Evolutionary conservation across 2,329 filamentous ascomycete genomes (phyloP).

Genomic region (Penicillium sp.): DNA sequence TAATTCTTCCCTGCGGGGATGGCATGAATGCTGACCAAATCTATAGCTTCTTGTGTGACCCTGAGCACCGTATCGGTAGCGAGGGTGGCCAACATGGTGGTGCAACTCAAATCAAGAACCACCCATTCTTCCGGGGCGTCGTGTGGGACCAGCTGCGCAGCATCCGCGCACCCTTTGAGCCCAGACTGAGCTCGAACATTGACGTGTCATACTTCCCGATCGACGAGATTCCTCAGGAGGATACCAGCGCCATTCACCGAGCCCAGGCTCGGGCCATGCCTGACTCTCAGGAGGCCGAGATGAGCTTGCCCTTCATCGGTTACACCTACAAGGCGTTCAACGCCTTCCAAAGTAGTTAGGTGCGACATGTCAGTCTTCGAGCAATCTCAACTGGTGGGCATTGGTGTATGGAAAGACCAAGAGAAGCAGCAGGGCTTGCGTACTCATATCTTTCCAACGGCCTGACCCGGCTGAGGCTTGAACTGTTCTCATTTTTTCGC

Average conservation of each 20-base stretch:
- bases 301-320: conserved; percentile 93
- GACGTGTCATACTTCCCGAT: conserved; percentile 99
- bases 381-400: conserved; percentile 13
- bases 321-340: conserved; percentile 98
- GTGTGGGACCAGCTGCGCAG: conserved; percentile 90
- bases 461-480: conserved; percentile 23
- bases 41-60: conserved; percentile 83
- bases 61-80: conserved; percentile 85
- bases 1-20: conserved; percentile 3
- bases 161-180: conserved; percentile 95
- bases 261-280: conserved; percentile 76
- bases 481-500: conserved; percentile 28
- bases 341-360: conserved; percentile 55
- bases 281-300: conserved; percentile 81
- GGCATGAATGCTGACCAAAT: conserved; percentile 28
- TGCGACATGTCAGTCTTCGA: conserved; percentile 21
- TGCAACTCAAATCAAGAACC: conserved; percentile 87
- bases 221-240: conserved; percentile 96
- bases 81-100: conserved; percentile 62
- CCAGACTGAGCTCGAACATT: conserved; percentile 86
- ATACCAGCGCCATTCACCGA: conserved; percentile 84
- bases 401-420: conserved; percentile 2
- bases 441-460: conserved; percentile 26
- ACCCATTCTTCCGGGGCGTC: conserved; percentile 95
- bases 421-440: conserved; percentile 39